Base-by-base conservation (phyloP, 1,139 yeast species). In the Lodderomyces beijingensis region DNA sequence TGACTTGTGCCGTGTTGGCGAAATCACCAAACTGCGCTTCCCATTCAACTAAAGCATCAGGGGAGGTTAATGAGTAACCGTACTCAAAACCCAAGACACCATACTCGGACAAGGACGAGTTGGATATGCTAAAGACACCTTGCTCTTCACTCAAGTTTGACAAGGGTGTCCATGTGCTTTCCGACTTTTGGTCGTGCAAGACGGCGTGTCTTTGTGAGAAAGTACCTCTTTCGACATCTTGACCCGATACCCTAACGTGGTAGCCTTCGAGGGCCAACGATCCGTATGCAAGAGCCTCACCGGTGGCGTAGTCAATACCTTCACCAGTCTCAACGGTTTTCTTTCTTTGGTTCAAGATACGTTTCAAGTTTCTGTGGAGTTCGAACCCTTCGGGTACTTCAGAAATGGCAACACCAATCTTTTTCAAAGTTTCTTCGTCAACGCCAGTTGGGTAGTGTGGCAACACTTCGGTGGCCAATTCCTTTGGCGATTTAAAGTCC, bases 1-100 rank as follows among this genome's bases (percentile, higher is more conserved):
- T 83, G 46, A 93, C 97, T 72, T 93, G 98, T 20, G 96, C 98
- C 49, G 97, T 91, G 74, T 93, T 93, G 53, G 98, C 98, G 52
- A 93, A 93, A 69, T 93, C 99, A 77, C 99, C 99, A 52, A 93
- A 93, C 72, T 93, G 99, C 37, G 98, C 98, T 70, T 93, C 99
- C 99, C 99, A 93, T 71, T 84, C 83, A 38, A 91, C 97, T 42
- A 86, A 77, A 37, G 96, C 65, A 58, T 91, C 96, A 45, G 99
- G 99, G 33, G 95, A 85, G 42, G 96, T 85, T 63, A 93, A 75
- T 7, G 98, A 91, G 73, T 91, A 93, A 67, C 99, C 99, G 59
- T 93, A 93, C 68, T 93, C 99, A 61, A 87, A 93, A 49, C 98
- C 97, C 89, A 91, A 83, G 36, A 87, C 96, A 75, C 98, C 99